These are phyloP conservation scores for Zasmidium angulare DNA, from an alignment of 2,329 filamentous ascomycete genomes.

Conservation along the genomic window DNA sequence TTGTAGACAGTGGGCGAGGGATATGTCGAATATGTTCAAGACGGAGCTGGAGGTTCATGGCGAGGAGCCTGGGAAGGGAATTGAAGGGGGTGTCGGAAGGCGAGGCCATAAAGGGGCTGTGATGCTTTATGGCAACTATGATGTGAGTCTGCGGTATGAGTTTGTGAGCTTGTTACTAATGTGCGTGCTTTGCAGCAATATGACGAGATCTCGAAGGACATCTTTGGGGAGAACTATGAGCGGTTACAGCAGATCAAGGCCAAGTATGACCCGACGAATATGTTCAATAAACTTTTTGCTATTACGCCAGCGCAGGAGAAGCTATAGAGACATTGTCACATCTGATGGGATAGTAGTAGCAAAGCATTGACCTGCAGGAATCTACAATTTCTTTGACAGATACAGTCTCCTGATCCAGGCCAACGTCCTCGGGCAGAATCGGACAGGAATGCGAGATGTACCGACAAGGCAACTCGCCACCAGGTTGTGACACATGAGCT, in stretches of 20 bases:
- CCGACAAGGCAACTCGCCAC: too few relatives aligned
- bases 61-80: constrained; percentile 19
- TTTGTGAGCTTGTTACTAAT: too few relatives aligned
- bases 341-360: too few relatives aligned
- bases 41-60: constrained; percentile 23
- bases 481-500: too few relatives aligned
- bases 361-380: too few relatives aligned
- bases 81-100: constrained; percentile 26
- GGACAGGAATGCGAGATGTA: too few relatives aligned
- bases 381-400: too few relatives aligned
- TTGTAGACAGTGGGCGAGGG: constrained; percentile 31
- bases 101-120: constrained; percentile 29
- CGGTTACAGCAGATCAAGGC: constrained; percentile 46
- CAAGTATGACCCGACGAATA: constrained; percentile 47
- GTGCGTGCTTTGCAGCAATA: constrained; percentile 28
- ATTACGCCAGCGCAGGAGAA: constrained; percentile 18
- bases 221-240: constrained; percentile 47
- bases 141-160: constrained; percentile 17
- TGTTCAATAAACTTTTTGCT: constrained; percentile 45
- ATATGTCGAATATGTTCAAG: constrained; percentile 28
- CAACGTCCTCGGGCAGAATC: too few relatives aligned
- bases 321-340: constrained; percentile 6
- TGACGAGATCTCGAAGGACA: constrained; percentile 34
- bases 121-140: constrained; percentile 32
- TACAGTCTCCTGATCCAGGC: too few relatives aligned